A percentile compares a stretch with the other conserved stretches of the same genome.
Evolutionary conservation across 345 rosid genomes (phyloP).

Genomic region (Pistacia vera): DNA sequence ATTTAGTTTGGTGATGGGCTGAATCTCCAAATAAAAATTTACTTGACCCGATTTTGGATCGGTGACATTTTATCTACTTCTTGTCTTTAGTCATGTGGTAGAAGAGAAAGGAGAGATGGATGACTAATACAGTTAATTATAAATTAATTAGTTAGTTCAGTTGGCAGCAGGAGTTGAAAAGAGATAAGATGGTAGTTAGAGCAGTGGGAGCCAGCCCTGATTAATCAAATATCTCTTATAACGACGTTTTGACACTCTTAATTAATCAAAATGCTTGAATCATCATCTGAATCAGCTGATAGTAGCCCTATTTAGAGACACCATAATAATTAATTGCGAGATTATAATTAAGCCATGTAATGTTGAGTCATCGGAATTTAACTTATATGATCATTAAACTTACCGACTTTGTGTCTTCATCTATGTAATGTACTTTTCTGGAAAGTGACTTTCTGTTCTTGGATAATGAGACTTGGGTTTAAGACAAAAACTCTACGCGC

Average conservation of each 20-base stretch:
- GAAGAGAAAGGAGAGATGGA: not conserved
- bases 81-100: no score
- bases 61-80: no score
- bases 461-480: not conserved
- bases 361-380: constrained; percentile 32
- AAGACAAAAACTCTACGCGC: no score
- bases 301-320: constrained; percentile 13
- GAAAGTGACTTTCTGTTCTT: constrained; percentile 8
- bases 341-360: constrained; percentile 16
- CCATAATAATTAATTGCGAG: not conserved
- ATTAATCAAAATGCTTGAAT: constrained; percentile 6
- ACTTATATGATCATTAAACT: constrained; percentile 13
- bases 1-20: no score
- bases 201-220: constrained; percentile 2
- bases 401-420: not conserved
- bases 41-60: no score
- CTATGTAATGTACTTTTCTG: constrained; percentile 2
- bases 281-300: constrained; percentile 33
- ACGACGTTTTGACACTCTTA: no score
- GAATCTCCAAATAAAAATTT: no score
- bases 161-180: constrained; percentile 1
- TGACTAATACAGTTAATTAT: not conserved
- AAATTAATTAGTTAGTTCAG: not conserved
- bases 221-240: not conserved
- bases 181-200: not conserved